Evolutionary conservation across 2,329 filamentous ascomycete genomes (phyloP), one percentile per base, ranked within the genome.

Genomic region (Colletotrichum lindemuthianum): DNA sequence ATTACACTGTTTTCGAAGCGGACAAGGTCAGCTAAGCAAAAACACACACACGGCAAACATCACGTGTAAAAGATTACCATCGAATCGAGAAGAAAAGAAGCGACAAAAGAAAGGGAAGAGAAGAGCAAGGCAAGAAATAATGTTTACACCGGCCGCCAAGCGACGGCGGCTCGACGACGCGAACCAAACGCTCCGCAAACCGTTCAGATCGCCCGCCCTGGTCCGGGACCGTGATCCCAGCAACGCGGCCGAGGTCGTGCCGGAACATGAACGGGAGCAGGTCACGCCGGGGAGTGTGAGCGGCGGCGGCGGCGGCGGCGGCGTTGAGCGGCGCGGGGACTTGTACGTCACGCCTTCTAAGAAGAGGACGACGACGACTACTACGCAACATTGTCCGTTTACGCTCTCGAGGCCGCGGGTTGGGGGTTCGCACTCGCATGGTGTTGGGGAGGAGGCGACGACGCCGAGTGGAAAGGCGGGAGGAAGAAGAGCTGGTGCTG

Each of bases 171-270:
- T 66, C 51, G 61, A 68, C 15, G 33, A 37, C 36, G 67, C 67
- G 34, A 67, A 57, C 58, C 52, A 67, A 40, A 63, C 65, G 10
- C 59, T 68, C 9, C 65, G 65, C 12, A 60, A 67, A 47, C 67
- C 67, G 10, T 68, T 68, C 43, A 65, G 59, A 9, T 68, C 67
- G 16, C 67, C 67, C 4, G 53, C 49, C 11, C 11, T 67, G 39
- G 52, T 54, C 47, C 49, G 60, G 32, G 52, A 57, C 57, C 43
- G 44, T 10, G 45, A 37, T 15, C 15, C 15, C n/a, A 24, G 24
- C 24, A 32, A 49, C 9, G n/a, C 32, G 16, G 37, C 24, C 11
- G 43, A 41, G 15, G 34, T 13, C 32, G 53, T 37, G 41, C 16
- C 10, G 24, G 24, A 24, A 24, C 24, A 24, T 3, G 24, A 24